Base-by-base conservation (phyloP, 768 basidiomycete genomes). In the Agaricus blazei region DNA sequence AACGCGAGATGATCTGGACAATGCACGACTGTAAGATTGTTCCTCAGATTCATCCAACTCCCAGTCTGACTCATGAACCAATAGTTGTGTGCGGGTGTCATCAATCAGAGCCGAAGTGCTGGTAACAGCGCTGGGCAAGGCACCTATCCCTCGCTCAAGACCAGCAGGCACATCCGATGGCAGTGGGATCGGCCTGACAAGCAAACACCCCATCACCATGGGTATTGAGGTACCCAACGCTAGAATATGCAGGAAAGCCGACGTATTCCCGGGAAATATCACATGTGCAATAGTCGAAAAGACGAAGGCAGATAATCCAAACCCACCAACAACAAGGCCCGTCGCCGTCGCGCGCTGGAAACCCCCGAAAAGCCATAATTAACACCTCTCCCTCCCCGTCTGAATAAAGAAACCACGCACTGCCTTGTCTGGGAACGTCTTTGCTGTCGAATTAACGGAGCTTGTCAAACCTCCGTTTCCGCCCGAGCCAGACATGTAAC, bases 281-380 rank as follows among this genome's bases (percentile, higher is more conserved):
- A 80, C 63, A 54, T 87, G 85, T 0, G 91, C 84, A 37, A 95
- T 70, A 1, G 84, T 78, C 11, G 90, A 89, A 70, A 95, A 97
- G 59, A 90, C 75, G 74, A 96, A 96, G 0, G 94, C 94, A 0
- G 91, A 93, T 14, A 98, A 81, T 0, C 94, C 93, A 59, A 91
- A 93, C 31, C 91, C 93, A 0, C 91, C 90, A 19, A 93, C 69
- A 34, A 94, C 92, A 8, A 92, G 66, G 1, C 87, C 87, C 0
- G 88, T 90, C 8, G 84, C 80, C 0, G 84, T 84, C 9, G 86
- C 92, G 19, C 92, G 78, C 87, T 91, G 52, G 9, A 34, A 34
- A 7, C 34, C 8, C n/a, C 24, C 12, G 7, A n/a, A 6, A 41
- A 41, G 40, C 6, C 34, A 3, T 37, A 15, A 50, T 50, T n/a